Conservation (phyloP, 768 basidiomycete species). For the Suillus luteus region DNA sequence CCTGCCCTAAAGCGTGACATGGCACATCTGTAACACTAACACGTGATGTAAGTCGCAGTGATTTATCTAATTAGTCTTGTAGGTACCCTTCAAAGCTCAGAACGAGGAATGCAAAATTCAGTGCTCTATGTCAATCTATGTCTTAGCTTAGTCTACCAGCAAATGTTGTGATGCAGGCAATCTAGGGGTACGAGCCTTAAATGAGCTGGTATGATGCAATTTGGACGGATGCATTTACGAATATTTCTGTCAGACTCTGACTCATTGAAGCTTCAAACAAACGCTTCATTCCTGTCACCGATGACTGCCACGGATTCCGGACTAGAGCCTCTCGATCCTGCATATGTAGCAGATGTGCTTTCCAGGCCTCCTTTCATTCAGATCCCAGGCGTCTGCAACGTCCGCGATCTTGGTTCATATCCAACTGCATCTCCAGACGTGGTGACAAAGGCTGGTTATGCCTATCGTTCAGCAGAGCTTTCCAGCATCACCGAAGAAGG, state of each 20-base stretch:
- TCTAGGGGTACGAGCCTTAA: neutral
- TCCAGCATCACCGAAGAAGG: slow-evolving; percentile 72
- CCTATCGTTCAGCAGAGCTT: slow-evolving; percentile 74
- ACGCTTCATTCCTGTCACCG: neutral
- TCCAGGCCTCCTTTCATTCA: slow-evolving; percentile 70
- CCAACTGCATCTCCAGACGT: slow-evolving; percentile 49
- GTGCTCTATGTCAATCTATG: neutral
- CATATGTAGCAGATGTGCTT: slow-evolving; percentile 61
- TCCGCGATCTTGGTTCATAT: slow-evolving; percentile 71
- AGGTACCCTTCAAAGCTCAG: neutral
- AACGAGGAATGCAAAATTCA: neutral
- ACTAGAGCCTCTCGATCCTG: slow-evolving; percentile 68
- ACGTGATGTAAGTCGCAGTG: neutral
- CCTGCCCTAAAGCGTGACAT: slow-evolving; percentile 40
- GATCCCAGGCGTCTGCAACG: slow-evolving; percentile 74
- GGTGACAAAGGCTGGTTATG: slow-evolving; percentile 55
- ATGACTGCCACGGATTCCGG: slow-evolving; percentile 28
- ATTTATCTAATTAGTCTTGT: too few species aligned
- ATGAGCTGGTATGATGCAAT: neutral
- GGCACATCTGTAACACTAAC: slow-evolving; percentile 7
- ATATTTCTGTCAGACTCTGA: neutral
- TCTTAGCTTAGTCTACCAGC: neutral
- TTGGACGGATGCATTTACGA: neutral
- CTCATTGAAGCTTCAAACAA: slow-evolving; percentile 4
- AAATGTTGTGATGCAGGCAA: neutral